These are phyloP conservation scores for Scopulariopsis brevicaulis DNA, from an alignment of 2,329 filamentous ascomycete genomes.

Conservation along the genomic window DNA sequence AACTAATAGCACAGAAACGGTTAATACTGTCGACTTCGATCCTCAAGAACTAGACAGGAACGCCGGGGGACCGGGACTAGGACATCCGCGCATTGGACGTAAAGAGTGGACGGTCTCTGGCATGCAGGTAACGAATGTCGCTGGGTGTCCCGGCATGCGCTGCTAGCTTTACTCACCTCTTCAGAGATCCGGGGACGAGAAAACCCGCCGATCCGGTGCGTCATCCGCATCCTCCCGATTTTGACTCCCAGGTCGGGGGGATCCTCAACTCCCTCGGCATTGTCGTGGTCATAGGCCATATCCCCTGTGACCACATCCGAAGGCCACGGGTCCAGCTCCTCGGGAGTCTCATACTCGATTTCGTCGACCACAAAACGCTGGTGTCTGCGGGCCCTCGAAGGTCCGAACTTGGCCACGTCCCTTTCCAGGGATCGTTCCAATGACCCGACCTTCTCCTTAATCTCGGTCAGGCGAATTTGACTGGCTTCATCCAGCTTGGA, in stretches of 20 bases:
- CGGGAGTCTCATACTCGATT: slow-evolving; percentile 45
- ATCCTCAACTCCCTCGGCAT: slow-evolving; percentile 39
- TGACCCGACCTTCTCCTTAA: slow-evolving; percentile 68
- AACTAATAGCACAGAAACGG: background rate
- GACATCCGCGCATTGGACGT: background rate
- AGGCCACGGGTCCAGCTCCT: slow-evolving; percentile 47
- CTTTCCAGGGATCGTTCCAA: slow-evolving; percentile 59
- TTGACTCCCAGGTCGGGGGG: slow-evolving; percentile 61
- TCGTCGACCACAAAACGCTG: slow-evolving; percentile 33
- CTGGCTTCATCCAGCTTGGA: slow-evolving; percentile 57
- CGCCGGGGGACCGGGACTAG: too few species aligned
- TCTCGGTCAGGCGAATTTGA: slow-evolving; percentile 59
- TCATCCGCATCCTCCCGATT: slow-evolving; percentile 60
- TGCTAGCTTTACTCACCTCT: slow-evolving; percentile 38
- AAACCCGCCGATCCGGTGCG: slow-evolving; percentile 62
- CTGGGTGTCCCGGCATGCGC: background rate
- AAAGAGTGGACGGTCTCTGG: background rate
- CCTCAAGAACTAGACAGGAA: background rate
- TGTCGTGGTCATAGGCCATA: slow-evolving; percentile 55
- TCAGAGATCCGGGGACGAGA: slow-evolving; percentile 59
- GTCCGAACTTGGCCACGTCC: slow-evolving; percentile 44
- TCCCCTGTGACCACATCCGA: slow-evolving; percentile 53
- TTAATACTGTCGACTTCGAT: background rate
- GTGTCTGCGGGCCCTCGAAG: slow-evolving; percentile 16
- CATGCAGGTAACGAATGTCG: background rate